phyloP scores from a whole-genome alignment of 2,329 filamentous ascomycete species.

The Daldinia sp. region DNA sequence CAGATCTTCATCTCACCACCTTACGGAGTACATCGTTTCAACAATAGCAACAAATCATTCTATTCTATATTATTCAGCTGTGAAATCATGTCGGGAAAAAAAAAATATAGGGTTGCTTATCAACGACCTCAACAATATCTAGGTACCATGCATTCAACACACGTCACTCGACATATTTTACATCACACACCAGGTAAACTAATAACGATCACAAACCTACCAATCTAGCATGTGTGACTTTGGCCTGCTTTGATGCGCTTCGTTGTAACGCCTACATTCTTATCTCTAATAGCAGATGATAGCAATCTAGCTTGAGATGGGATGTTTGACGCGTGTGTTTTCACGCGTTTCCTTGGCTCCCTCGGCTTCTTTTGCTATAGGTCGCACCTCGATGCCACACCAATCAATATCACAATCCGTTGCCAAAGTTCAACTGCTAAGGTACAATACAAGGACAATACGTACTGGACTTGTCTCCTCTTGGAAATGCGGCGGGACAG shows the following conservation, averaged over 20 bases:
- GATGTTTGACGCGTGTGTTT: slow-evolving; percentile 29
- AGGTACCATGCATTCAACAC: neutral
- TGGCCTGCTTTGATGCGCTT: neutral
- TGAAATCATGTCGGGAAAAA: neutral
- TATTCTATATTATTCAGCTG: neutral
- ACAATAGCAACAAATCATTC: slow-evolving; percentile 10
- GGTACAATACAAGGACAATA: slow-evolving; percentile 11
- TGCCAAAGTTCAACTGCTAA: slow-evolving; percentile 17
- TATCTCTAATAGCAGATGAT: slow-evolving; percentile 6
- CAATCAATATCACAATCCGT: slow-evolving; percentile 38
- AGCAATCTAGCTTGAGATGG: slow-evolving; percentile 19
- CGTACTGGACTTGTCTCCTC: slow-evolving; percentile 24
- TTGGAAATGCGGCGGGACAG: slow-evolving; percentile 36
- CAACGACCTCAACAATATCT: neutral
- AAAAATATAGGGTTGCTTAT: slow-evolving; percentile 1
- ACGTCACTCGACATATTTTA: neutral
- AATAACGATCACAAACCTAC: neutral
- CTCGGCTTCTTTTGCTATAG: slow-evolving; percentile 25
- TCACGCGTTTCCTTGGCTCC: slow-evolving; percentile 31
- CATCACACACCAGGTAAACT: neutral
- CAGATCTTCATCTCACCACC: slow-evolving; percentile 33
- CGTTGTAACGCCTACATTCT: slow-evolving; percentile 6
- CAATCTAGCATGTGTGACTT: neutral
- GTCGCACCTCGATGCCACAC: slow-evolving; percentile 29
- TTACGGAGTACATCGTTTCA: neutral